Percentiles rank a stretch among this genome's conserved stretches.
These are phyloP conservation scores for Pythium graminicola DNA, from an alignment of 352 stramenopile species.

Conservation along the genomic window DNA sequence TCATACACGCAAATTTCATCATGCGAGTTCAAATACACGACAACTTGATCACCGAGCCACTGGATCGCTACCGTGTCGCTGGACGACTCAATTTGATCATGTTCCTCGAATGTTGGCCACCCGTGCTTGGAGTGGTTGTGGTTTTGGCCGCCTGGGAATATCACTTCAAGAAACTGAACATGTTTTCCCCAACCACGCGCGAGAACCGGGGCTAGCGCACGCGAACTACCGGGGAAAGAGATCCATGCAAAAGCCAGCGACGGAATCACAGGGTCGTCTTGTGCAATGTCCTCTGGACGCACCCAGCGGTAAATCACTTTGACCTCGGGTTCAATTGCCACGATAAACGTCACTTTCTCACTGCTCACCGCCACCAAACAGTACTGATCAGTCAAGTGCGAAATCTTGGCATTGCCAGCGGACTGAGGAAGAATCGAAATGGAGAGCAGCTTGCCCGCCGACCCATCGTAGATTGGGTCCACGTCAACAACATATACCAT, in stretches of 20 bases:
- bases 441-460: slow-evolving; percentile 81
- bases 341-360: slow-evolving; percentile 93
- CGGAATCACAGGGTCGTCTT: slow-evolving; percentile 78
- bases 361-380: slow-evolving; percentile 75
- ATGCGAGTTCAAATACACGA: slow-evolving; percentile 92
- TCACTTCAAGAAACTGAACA: slow-evolving; percentile 90
- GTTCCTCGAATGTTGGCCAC: slow-evolving; percentile 93
- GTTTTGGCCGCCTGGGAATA: slow-evolving; percentile 67
- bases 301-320: slow-evolving; percentile 93
- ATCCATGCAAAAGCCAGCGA: slow-evolving; percentile 95
- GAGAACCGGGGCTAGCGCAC: slow-evolving; percentile 85
- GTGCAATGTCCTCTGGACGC: slow-evolving; percentile 62
- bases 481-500: slow-evolving; percentile 92
- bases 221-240: slow-evolving; percentile 75
- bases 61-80: slow-evolving; percentile 91
- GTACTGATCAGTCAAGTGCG: slow-evolving; percentile 81
- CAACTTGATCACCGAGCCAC: slow-evolving; percentile 93
- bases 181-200: slow-evolving; percentile 90
- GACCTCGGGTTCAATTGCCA: slow-evolving; percentile 93
- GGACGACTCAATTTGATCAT: slow-evolving; percentile 88
- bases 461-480: slow-evolving; percentile 94
- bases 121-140: slow-evolving; percentile 78
- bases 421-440: slow-evolving; percentile 76
- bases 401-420: slow-evolving; percentile 79
- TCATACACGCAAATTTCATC: slow-evolving; percentile 97